phyloP scores from a whole-genome alignment of 192 early-diverging fungal species.

The Linnemannia zychae region DNA sequence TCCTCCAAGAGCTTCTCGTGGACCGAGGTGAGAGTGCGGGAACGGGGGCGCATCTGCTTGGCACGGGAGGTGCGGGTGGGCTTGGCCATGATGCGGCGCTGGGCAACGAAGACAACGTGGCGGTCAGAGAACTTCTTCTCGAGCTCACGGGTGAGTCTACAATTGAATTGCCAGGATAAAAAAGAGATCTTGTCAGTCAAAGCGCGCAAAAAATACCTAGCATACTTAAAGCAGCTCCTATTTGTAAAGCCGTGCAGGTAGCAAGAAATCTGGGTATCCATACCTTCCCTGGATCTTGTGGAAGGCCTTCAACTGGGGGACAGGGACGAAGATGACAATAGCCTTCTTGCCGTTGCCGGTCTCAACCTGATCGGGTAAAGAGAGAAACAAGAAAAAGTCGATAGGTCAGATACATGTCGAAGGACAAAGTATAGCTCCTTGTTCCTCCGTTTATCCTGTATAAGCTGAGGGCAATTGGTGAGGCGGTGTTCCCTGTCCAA shows the following conservation, averaged over 20 bases:
- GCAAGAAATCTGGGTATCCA: background rate
- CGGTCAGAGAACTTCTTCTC: conserved; percentile 99
- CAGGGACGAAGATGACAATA: conserved; percentile 97
- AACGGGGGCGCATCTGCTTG: conserved; percentile 95
- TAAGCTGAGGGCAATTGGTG: background rate
- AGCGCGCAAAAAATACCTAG: background rate
- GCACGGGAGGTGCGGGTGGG: conserved; percentile 91
- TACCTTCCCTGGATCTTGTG: conserved; percentile 95
- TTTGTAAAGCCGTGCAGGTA: background rate
- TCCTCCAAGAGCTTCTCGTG: conserved; percentile 98
- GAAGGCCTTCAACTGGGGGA: conserved; percentile 93
- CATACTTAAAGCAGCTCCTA: background rate
- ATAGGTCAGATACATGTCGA: conserved; percentile 1
- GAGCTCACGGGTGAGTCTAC: conserved; percentile 95
- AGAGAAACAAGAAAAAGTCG: background rate
- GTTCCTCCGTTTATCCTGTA: background rate
- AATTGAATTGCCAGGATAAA: background rate
- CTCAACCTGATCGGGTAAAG: conserved; percentile 72
- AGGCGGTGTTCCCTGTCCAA: background rate
- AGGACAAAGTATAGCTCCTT: background rate
- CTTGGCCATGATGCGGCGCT: conserved; percentile 96
- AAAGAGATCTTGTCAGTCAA: background rate
- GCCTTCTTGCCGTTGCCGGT: conserved; percentile 96
- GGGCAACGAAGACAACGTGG: conserved; percentile 93
- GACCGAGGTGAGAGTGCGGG: conserved; percentile 95